These are phyloP conservation scores for Candida endomychidarum DNA, from an alignment of 805 yeast genomes.

Conservation along the genomic window DNA sequence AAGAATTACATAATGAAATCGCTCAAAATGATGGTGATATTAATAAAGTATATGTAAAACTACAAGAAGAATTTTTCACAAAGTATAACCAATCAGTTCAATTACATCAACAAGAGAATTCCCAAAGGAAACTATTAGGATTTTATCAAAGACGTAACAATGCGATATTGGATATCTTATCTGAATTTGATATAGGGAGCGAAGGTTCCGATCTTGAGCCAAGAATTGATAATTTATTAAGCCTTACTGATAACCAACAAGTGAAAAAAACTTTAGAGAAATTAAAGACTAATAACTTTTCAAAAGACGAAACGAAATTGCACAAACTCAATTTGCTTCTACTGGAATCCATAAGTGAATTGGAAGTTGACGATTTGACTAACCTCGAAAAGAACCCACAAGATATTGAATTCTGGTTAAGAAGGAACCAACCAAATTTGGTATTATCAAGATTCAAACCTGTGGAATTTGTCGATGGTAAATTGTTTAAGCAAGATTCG, in stretches of 20 bases:
- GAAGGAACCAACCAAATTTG: conserved; percentile 36
- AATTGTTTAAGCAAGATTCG: conserved; percentile 19
- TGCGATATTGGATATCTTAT: conserved; percentile 30
- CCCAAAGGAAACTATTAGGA: conserved; percentile 34
- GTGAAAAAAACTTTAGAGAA: conserved; percentile 1
- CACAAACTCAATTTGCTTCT: conserved; percentile 27
- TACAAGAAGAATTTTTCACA: conserved; percentile 14
- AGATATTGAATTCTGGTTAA: conserved; percentile 36
- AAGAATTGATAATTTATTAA: conserved; percentile 24
- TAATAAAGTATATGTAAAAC: conserved; percentile 10
- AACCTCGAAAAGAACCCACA: conserved; percentile 40
- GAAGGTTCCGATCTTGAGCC: conserved; percentile 6
- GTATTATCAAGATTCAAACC: conserved; percentile 37
- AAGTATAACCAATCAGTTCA: conserved; percentile 13
- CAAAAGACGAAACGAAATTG: conserved; percentile 8
- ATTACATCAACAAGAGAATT: conserved; percentile 31
- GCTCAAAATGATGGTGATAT: conserved; percentile 15
- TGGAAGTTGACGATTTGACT: conserved; percentile 36
- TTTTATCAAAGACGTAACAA: conserved; percentile 38
- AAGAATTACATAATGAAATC: conserved; percentile 13
- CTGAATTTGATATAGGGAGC: conserved; percentile 3
- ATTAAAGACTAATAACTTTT: not conserved
- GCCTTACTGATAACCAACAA: conserved; percentile 22
- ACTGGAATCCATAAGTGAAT: conserved; percentile 38
- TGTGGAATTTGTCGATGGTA: conserved; percentile 23